A percentile compares a stretch with the other conserved stretches of the same genome.
These are phyloP conservation scores for Stachybotrys chlorohalonatus DNA, from an alignment of 2,329 filamentous ascomycete genomes.

Conservation along the genomic window DNA sequence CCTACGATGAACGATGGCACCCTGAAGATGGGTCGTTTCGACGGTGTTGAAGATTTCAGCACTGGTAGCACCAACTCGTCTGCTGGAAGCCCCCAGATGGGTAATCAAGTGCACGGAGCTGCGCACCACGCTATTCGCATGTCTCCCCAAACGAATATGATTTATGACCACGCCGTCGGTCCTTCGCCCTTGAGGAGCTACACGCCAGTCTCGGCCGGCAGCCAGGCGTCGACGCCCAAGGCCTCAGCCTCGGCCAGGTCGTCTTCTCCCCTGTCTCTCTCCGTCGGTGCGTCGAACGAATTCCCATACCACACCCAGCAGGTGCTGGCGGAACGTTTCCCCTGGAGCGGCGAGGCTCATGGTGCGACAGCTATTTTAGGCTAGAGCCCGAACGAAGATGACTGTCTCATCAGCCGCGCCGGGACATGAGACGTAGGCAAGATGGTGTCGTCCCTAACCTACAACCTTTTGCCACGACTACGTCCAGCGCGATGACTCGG, in stretches of 20 bases:
- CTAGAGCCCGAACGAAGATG: slow-evolving; percentile 15
- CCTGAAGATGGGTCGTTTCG: slow-evolving; percentile 30
- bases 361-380: slow-evolving; percentile 38
- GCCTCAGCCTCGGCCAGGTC: slow-evolving; percentile 26
- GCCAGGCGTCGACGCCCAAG: slow-evolving; percentile 19
- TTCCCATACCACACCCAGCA: slow-evolving; percentile 28
- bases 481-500: background rate
- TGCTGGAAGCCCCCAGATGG: slow-evolving; percentile 7
- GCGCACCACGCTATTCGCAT: slow-evolving; percentile 32
- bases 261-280: slow-evolving; percentile 34
- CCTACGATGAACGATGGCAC: slow-evolving; percentile 41
- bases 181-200: slow-evolving; percentile 16
- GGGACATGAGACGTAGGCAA: background rate
- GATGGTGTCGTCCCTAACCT: background rate
- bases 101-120: slow-evolving; percentile 24
- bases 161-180: slow-evolving; percentile 8
- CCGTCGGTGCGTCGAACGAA: slow-evolving; percentile 37
- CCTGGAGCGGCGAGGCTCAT: slow-evolving; percentile 37
- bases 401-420: background rate
- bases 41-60: slow-evolving; percentile 7
- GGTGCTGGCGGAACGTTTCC: slow-evolving; percentile 34
- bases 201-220: slow-evolving; percentile 11
- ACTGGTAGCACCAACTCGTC: slow-evolving; percentile 5
- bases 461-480: too few species aligned
- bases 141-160: slow-evolving; percentile 4